Conservation (phyloP, 139 green algal species). For the Trebouxia sp. region DNA sequence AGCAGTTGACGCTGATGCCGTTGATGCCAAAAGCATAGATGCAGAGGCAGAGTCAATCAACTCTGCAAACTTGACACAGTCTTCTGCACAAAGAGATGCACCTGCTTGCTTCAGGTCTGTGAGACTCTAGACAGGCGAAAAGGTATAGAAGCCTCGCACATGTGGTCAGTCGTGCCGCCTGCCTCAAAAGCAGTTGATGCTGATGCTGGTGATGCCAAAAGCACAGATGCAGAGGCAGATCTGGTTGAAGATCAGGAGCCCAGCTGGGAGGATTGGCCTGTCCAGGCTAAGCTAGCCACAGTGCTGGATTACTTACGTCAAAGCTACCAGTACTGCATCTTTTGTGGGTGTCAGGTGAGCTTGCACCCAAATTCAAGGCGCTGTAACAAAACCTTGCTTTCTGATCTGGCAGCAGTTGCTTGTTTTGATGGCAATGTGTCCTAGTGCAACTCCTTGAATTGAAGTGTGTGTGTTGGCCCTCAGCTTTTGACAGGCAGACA, state of each 20-base stretch:
- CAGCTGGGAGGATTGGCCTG: slow-evolving; percentile 31
- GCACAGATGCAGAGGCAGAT: not conserved
- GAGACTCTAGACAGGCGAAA: slow-evolving; percentile 39
- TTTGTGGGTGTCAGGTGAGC: slow-evolving; percentile 42
- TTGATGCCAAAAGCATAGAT: slow-evolving; percentile 19
- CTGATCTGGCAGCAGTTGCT: not conserved
- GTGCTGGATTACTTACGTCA: slow-evolving; percentile 35
- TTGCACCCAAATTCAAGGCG: not conserved
- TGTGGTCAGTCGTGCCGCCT: too few relatives aligned
- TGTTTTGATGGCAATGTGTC: not conserved
- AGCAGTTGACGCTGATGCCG: not conserved
- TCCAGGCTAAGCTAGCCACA: slow-evolving; percentile 25
- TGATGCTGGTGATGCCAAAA: not conserved
- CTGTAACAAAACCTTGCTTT: not conserved
- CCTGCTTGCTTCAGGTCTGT: slow-evolving; percentile 26
- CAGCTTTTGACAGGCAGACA: too few relatives aligned
- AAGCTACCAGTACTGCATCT: slow-evolving; percentile 45
- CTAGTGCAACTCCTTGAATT: too few relatives aligned
- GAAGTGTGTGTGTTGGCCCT: too few relatives aligned
- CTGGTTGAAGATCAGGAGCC: not conserved
- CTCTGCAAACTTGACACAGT: not conserved
- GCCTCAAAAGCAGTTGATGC: not conserved
- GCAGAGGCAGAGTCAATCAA: slow-evolving; percentile 2
- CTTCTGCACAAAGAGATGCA: not conserved
- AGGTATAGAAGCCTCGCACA: slow-evolving; percentile 19